A percentile compares a stretch with the other conserved stretches of the same genome.
Conservation (phyloP, 2,329 filamentous ascomycete genomes). For the Sporothrix euskadiensis region DNA sequence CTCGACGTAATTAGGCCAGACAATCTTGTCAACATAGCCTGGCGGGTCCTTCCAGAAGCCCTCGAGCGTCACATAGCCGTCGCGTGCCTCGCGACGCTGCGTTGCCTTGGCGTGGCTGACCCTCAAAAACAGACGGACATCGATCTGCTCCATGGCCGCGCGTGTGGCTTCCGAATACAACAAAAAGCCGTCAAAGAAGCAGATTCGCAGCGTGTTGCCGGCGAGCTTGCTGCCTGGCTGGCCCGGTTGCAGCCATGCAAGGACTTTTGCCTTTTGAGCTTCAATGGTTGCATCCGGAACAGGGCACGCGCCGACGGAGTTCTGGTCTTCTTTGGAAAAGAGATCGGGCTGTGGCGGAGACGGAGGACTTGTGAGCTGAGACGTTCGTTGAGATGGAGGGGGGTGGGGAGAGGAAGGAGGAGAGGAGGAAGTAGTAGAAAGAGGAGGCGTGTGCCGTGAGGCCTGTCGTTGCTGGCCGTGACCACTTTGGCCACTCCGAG, state of each 20-base stretch:
- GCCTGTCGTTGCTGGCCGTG: too few species aligned
- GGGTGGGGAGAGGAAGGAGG: neutral
- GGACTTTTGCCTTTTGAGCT: constrained; percentile 50
- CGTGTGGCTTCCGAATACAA: constrained; percentile 64
- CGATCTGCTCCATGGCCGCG: constrained; percentile 61
- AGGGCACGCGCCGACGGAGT: constrained; percentile 58
- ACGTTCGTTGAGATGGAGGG: neutral
- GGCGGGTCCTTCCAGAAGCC: constrained; percentile 96
- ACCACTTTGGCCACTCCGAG: neutral
- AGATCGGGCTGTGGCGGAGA: constrained; percentile 46
- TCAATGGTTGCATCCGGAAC: constrained; percentile 51
- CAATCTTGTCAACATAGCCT: constrained; percentile 88
- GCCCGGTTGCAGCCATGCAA: constrained; percentile 48
- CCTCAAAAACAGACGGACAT: constrained; percentile 76
- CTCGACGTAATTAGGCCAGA: constrained; percentile 91
- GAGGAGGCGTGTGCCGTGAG: neutral
- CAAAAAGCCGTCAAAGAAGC: constrained; percentile 85
- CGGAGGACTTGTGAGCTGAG: constrained; percentile 27
- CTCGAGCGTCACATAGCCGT: constrained; percentile 77
- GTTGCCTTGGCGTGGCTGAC: constrained; percentile 66
- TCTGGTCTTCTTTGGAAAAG: constrained; percentile 62
- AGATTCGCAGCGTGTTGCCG: constrained; percentile 51
- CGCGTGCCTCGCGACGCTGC: constrained; percentile 64
- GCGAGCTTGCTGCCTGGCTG: constrained; percentile 45
- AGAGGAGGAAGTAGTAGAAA: neutral